These are phyloP conservation scores for Leishmania turanica DNA, from an alignment of 208 protist genomes.

Conservation along the genomic window DNA sequence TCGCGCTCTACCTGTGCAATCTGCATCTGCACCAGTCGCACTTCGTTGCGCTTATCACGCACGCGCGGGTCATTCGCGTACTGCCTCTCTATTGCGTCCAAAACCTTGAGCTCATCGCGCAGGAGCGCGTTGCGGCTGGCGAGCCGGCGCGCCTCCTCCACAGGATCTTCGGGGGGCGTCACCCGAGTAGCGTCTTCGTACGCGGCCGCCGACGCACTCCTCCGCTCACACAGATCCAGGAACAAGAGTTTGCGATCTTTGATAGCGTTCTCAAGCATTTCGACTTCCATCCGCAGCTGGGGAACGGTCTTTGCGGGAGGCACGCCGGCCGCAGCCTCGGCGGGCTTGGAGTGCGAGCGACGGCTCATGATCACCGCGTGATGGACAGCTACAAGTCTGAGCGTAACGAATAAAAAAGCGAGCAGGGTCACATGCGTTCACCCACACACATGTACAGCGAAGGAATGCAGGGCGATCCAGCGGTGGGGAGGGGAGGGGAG, in stretches of 20 bases:
- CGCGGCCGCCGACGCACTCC: background rate
- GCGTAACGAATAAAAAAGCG: background rate
- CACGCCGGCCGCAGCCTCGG: background rate
- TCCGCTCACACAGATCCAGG: slow-evolving; percentile 28
- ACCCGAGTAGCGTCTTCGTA: background rate
- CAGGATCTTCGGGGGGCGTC: slow-evolving; percentile 13
- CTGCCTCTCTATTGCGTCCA: slow-evolving; percentile 32
- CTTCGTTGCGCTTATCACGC: slow-evolving; percentile 66
- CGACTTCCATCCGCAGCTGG: slow-evolving; percentile 40
- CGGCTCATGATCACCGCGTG: slow-evolving; percentile 4
- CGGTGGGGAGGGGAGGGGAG: background rate
- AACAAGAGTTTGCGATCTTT: slow-evolving; percentile 39
- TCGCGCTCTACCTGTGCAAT: slow-evolving; percentile 58
- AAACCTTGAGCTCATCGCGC: slow-evolving; percentile 31
- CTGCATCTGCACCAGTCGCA: slow-evolving; percentile 51
- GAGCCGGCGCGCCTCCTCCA: slow-evolving; percentile 36
- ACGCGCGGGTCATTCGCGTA: slow-evolving; percentile 55
- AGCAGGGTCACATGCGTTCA: background rate
- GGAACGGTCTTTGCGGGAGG: slow-evolving; percentile 8
- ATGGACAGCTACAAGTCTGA: background rate
- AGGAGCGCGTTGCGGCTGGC: slow-evolving; percentile 44
- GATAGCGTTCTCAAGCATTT: slow-evolving; percentile 27
- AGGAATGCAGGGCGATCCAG: background rate
- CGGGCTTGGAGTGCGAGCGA: background rate
- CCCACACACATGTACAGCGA: background rate